phyloP scores from a whole-genome alignment of 345 rosid species.

The Arabidopsis thaliana region DNA sequence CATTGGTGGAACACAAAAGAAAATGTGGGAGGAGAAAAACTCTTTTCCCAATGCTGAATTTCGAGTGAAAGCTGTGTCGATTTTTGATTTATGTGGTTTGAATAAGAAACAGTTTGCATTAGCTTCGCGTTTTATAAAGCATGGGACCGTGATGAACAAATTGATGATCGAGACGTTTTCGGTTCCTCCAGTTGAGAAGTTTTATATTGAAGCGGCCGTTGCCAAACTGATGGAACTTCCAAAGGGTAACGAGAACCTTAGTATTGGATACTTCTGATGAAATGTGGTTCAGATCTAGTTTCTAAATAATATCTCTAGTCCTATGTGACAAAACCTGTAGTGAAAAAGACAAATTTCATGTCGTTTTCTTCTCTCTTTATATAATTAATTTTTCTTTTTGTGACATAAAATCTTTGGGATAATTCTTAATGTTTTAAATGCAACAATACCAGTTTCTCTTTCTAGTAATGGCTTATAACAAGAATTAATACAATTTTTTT shows the following conservation, averaged over 20 bases:
- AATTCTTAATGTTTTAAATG: no score
- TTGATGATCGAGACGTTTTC: constrained; percentile 52
- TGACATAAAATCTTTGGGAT: no score
- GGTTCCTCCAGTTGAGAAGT: constrained; percentile 43
- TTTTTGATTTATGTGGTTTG: constrained; percentile 9
- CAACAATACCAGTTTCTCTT: no score
- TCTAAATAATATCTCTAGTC: neutral
- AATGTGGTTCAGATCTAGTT: neutral
- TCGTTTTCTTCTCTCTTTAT: no score
- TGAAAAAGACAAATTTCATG: no score
- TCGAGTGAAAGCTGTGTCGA: neutral
- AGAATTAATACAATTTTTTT: no score
- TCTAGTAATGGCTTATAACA: no score
- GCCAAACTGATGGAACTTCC: constrained; percentile 23
- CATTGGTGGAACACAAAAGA: neutral
- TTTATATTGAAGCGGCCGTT: neutral
- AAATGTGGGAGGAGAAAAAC: neutral
- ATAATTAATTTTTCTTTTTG: no score
- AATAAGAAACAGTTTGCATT: neutral
- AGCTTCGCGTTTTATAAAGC: constrained; percentile 9
- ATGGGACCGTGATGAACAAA: neutral
- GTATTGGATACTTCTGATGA: constrained; percentile 8
- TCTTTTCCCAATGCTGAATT: neutral
- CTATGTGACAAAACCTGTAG: neutral
- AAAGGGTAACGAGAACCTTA: neutral